Evolutionary conservation across 129 eudicot species (phyloP).

Genomic region (Deinandra increscens): DNA sequence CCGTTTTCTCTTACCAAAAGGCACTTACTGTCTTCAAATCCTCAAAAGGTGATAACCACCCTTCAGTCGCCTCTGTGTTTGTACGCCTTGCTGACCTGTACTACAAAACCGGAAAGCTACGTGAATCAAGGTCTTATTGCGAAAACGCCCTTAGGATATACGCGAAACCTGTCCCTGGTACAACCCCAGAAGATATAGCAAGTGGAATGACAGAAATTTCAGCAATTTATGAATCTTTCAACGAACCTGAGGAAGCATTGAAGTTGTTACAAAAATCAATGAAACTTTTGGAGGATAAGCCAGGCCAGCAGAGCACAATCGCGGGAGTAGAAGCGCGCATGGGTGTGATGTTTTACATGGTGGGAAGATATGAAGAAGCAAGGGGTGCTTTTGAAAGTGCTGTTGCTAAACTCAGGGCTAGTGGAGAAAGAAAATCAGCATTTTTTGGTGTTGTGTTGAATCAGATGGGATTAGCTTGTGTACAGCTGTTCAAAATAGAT

Average conservation of each 20-base stretch:
- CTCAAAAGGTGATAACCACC: slow-evolving; percentile 95
- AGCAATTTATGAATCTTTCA: slow-evolving; percentile 80
- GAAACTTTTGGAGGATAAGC: slow-evolving; percentile 89
- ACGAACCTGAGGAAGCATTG: slow-evolving; percentile 94
- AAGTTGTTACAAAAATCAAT: slow-evolving; percentile 78
- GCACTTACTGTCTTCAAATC: slow-evolving; percentile 97
- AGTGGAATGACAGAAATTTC: slow-evolving; percentile 90
- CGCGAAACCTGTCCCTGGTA: slow-evolving; percentile 94
- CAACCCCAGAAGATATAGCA: slow-evolving; percentile 87
- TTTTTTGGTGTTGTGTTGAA: slow-evolving; percentile 94
- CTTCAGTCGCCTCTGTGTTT: slow-evolving; percentile 91
- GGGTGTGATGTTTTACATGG: slow-evolving; percentile 95
- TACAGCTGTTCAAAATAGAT: slow-evolving; percentile 86
- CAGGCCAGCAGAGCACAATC: slow-evolving; percentile 91
- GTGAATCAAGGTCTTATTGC: slow-evolving; percentile 88
- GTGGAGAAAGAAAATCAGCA: slow-evolving; percentile 94
- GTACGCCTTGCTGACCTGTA: slow-evolving; percentile 89
- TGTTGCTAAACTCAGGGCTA: slow-evolving; percentile 76
- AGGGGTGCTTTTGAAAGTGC: slow-evolving; percentile 72
- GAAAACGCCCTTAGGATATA: slow-evolving; percentile 89
- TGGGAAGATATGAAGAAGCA: slow-evolving; percentile 90
- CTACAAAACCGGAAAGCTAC: slow-evolving; percentile 89
- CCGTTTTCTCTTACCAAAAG: slow-evolving; percentile 96
- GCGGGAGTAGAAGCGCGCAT: slow-evolving; percentile 95
- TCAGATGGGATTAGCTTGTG: slow-evolving; percentile 95